A percentile compares a stretch with the other conserved stretches of the same genome.
Evolutionary conservation across 2,329 filamentous ascomycete genomes (phyloP).

Genomic region (Colletotrichum sp.): DNA sequence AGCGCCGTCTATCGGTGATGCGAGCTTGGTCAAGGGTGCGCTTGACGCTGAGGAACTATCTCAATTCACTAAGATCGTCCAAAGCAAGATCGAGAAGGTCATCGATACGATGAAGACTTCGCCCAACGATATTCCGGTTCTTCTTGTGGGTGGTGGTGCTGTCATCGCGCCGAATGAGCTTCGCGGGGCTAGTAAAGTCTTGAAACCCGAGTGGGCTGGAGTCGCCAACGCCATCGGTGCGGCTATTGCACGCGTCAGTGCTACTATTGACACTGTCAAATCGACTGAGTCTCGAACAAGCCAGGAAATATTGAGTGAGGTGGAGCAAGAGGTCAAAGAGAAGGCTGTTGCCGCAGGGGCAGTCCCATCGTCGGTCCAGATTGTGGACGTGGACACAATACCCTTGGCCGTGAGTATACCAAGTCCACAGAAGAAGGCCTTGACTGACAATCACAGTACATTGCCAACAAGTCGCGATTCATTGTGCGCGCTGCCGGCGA

Average conservation of each 20-base stretch:
- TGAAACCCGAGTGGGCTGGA: conserved; percentile 60
- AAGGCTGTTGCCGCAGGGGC: conserved; percentile 52
- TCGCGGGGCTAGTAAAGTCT: conserved; percentile 58
- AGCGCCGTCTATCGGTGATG: conserved; percentile 45
- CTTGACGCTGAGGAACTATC: conserved; percentile 36
- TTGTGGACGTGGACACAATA: conserved; percentile 59
- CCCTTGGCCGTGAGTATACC: conserved; percentile 50
- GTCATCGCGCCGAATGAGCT: conserved; percentile 60
- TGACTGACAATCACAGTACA: conserved; percentile 39
- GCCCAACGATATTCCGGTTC: conserved; percentile 60
- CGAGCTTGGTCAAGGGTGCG: conserved; percentile 35
- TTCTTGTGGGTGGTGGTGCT: conserved; percentile 69
- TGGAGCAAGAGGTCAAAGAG: conserved; percentile 45
- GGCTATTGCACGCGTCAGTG: conserved; percentile 64
- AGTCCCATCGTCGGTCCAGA: conserved; percentile 42
- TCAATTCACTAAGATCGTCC: conserved; percentile 46
- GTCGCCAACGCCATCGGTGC: conserved; percentile 71
- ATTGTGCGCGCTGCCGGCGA: conserved; percentile 66
- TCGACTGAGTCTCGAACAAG: conserved; percentile 48
- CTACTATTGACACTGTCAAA: conserved; percentile 55
- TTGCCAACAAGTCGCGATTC: conserved; percentile 58
- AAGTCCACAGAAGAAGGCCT: neutral
- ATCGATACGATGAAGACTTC: conserved; percentile 70
- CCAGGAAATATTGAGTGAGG: conserved; percentile 41
- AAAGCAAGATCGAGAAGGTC: conserved; percentile 57